Conservation (phyloP, 768 basidiomycete species). For the Macrolepiota fuliginosa region DNA sequence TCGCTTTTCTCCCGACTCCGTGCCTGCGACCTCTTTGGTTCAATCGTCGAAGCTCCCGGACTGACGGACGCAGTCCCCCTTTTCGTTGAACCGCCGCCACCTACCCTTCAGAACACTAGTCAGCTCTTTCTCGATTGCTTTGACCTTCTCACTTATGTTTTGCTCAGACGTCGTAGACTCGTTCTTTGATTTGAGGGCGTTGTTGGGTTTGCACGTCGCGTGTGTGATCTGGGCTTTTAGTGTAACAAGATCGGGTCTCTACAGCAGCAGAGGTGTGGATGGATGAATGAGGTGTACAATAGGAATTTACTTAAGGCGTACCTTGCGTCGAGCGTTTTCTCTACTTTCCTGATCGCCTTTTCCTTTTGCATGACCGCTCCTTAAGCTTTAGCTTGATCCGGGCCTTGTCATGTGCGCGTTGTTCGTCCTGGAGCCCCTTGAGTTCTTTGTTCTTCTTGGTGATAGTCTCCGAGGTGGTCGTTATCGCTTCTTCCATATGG, state of each 20-base stretch:
- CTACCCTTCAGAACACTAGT: conserved; percentile 57
- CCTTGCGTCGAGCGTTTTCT: conserved; percentile 88
- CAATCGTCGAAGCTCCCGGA: too few relatives aligned
- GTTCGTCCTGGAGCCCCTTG: conserved; percentile 63
- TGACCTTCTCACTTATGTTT: conserved; percentile 46
- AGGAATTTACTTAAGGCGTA: conserved; percentile 26
- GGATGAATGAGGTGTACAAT: not conserved
- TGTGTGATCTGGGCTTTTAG: conserved; percentile 89
- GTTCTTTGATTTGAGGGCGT: conserved; percentile 60
- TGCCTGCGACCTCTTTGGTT: too few relatives aligned
- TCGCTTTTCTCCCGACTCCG: too few relatives aligned
- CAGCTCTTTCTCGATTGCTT: conserved; percentile 62
- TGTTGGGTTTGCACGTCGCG: conserved; percentile 72
- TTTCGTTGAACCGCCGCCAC: too few relatives aligned
- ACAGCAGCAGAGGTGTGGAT: not conserved
- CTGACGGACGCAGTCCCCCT: too few relatives aligned
- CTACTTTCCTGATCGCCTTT: conserved; percentile 84
- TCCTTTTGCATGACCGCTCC: conserved; percentile 80
- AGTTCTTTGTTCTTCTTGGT: conserved; percentile 73
- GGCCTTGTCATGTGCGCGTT: conserved; percentile 65
- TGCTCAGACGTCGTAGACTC: conserved; percentile 58
- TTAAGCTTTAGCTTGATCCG: conserved; percentile 75
- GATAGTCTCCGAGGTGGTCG: conserved; percentile 67
- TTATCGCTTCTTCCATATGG: conserved; percentile 84
- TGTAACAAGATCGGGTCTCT: conserved; percentile 85